Evolutionary conservation across 108 stramenopile species (phyloP).

Genomic region (Craspedostauros australis): DNA sequence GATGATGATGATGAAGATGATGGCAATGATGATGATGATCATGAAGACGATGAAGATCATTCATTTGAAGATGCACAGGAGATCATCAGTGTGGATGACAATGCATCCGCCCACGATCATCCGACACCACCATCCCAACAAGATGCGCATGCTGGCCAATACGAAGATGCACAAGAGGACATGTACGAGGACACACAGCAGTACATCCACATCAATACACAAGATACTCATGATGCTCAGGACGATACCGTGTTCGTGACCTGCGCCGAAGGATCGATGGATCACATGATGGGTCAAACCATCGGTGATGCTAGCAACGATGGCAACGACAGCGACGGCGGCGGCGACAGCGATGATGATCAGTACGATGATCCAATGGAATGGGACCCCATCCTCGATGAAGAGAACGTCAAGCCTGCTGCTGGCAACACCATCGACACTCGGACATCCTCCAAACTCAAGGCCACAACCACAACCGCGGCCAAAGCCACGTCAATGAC

Average conservation of each 20-base stretch:
- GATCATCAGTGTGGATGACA: no score
- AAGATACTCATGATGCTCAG: not conserved
- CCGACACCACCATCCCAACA: no score
- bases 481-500: not conserved
- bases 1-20: no score
- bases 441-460: no score
- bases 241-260: not conserved
- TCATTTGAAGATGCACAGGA: no score
- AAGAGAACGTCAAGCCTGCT: slow-evolving; percentile 11
- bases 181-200: slow-evolving; percentile 2
- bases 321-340: slow-evolving; percentile 1
- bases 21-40: no score
- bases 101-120: no score
- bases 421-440: slow-evolving; percentile 10
- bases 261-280: no score
- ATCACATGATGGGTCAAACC: no score
- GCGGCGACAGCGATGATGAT: slow-evolving; percentile 5
- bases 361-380: slow-evolving; percentile 17
- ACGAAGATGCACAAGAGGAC: slow-evolving; percentile 14
- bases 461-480: not conserved
- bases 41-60: no score
- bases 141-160: no score
- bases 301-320: slow-evolving; percentile 1
- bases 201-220: not conserved
- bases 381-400: slow-evolving; percentile 20